Conservation (phyloP, 345 rosid genomes). For the Toxicodendron radicans region DNA sequence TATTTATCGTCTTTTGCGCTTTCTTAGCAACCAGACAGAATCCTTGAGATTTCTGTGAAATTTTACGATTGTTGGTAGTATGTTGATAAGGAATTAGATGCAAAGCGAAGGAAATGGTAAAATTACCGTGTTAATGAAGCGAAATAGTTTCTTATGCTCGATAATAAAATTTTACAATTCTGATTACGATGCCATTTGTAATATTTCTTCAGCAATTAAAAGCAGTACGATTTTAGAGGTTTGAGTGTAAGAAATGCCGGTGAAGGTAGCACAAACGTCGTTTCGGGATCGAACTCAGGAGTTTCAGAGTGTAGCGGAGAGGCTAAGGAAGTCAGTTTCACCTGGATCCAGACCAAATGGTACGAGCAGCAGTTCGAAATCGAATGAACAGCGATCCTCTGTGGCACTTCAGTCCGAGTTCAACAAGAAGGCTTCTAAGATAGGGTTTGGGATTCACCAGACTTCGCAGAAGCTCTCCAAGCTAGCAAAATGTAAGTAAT, state of each 20-base stretch:
- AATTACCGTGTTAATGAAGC: not conserved
- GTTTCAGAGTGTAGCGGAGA: slow-evolving; percentile 55
- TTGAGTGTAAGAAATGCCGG: slow-evolving; percentile 22
- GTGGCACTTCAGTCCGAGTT: slow-evolving; percentile 60
- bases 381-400: slow-evolving; percentile 44
- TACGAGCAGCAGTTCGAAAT: slow-evolving; percentile 35
- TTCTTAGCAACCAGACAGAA: not conserved
- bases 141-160: not conserved
- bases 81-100: not conserved
- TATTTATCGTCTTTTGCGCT: not conserved
- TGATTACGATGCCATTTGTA: not conserved
- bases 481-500: slow-evolving; percentile 53
- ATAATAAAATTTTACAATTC: not conserved
- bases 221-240: not conserved
- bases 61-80: not conserved
- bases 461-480: slow-evolving; percentile 59
- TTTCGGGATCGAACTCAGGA: slow-evolving; percentile 59
- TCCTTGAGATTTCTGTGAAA: not conserved
- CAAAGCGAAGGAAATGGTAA: not conserved
- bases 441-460: slow-evolving; percentile 62
- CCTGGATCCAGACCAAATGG: slow-evolving; percentile 32
- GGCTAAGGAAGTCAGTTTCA: slow-evolving; percentile 47
- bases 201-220: not conserved
- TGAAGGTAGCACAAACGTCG: slow-evolving; percentile 41
- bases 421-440: slow-evolving; percentile 57